Evolutionary conservation across 352 stramenopile species (phyloP).

Genomic region (Phytopythium vexans): DNA sequence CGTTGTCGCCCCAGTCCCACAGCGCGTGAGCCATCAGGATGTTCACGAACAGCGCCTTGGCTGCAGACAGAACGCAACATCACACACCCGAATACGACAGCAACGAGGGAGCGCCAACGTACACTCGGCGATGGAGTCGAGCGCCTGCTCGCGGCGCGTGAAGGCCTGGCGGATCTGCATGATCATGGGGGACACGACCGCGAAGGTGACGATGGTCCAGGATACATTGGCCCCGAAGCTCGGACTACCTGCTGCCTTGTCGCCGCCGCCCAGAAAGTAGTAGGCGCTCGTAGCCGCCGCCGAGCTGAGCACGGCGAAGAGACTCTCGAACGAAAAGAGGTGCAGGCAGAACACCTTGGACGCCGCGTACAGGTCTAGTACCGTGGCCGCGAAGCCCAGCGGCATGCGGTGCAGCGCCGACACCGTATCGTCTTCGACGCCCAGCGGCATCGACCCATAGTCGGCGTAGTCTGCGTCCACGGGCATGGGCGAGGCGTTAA

Average conservation of each 20-base stretch:
- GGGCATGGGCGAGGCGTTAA: too few species aligned
- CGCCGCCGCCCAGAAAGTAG: constrained; percentile 51
- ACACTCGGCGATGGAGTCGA: constrained; percentile 69
- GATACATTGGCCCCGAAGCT: constrained; percentile 82
- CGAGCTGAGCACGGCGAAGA: constrained; percentile 67
- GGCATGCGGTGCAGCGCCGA: constrained; percentile 23
- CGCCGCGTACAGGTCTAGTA: constrained; percentile 76
- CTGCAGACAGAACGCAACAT: constrained; percentile 22
- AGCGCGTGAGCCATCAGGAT: constrained; percentile 75
- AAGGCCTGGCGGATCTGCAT: constrained; percentile 88
- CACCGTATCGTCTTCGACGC: not conserved
- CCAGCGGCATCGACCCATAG: constrained; percentile 1
- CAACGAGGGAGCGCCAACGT: constrained; percentile 6
- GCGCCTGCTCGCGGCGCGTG: constrained; percentile 58
- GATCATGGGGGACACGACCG: constrained; percentile 83
- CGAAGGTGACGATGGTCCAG: constrained; percentile 80
- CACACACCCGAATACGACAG: not conserved
- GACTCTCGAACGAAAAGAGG: constrained; percentile 72
- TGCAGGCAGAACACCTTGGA: constrained; percentile 74
- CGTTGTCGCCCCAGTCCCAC: constrained; percentile 79
- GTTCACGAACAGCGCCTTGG: constrained; percentile 66
- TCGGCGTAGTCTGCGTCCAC: too few species aligned
- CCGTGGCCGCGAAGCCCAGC: constrained; percentile 52
- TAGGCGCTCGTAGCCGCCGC: constrained; percentile 62
- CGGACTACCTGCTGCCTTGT: constrained; percentile 15